These are phyloP conservation scores for Meira miltonrushii DNA, from an alignment of 1,284 basidiomycete genomes.

Conservation along the genomic window DNA sequence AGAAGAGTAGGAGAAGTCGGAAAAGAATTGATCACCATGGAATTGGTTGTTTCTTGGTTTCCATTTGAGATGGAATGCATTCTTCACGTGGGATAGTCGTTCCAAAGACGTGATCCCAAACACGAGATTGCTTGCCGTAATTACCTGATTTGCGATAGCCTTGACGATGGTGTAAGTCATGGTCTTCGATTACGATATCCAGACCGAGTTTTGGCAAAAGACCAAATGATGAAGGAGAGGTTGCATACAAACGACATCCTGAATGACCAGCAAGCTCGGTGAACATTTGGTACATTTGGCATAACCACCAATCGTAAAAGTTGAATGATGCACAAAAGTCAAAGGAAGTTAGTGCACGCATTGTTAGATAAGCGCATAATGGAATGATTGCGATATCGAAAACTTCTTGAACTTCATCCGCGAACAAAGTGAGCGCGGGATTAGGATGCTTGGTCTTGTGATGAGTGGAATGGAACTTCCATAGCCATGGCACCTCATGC, in stretches of 20 bases:
- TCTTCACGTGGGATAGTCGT: conserved; percentile 41
- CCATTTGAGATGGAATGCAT: conserved; percentile 4
- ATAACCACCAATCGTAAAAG: conserved; percentile 22
- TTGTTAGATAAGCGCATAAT: conserved; percentile 27
- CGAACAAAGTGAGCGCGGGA: conserved; percentile 31
- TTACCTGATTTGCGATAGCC: conserved; percentile 40
- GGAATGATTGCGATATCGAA: conserved; percentile 41
- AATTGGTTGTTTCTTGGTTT: background rate
- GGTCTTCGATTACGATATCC: conserved; percentile 47
- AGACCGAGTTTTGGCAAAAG: conserved; percentile 25
- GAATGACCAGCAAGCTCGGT: conserved; percentile 42
- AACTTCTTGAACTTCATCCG: conserved; percentile 39
- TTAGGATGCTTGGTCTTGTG: conserved; percentile 45
- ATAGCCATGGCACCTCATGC: conserved; percentile 31
- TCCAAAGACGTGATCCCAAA: conserved; percentile 48
- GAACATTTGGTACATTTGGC: conserved; percentile 34
- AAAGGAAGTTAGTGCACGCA: conserved; percentile 10
- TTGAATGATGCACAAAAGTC: conserved; percentile 12
- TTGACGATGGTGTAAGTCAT: conserved; percentile 50
- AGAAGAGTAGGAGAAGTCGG: background rate
- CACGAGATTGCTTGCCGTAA: conserved; percentile 47
- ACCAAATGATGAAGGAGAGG: conserved; percentile 29
- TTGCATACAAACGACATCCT: conserved; percentile 39
- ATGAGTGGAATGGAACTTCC: conserved; percentile 17
- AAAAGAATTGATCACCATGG: background rate